Percentiles rank a stretch among this genome's conserved stretches.
Evolutionary conservation across 106 monocot genomes (phyloP).

Genomic region (Platanthera zijinensis): DNA sequence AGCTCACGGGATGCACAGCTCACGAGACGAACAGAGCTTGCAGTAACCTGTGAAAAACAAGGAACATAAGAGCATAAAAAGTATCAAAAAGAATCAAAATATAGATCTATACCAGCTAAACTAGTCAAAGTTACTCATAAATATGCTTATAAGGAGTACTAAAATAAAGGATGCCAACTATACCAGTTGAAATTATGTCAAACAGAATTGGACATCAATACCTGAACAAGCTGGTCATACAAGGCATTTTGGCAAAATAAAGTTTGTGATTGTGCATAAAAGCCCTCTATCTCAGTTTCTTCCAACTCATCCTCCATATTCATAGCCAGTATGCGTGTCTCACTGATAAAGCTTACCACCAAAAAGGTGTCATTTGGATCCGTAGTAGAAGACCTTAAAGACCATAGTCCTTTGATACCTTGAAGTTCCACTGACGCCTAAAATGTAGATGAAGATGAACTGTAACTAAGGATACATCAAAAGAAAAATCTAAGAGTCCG

Average conservation of each 20-base stretch:
- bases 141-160: background rate
- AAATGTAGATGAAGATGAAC: background rate
- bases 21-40: constrained; percentile 71
- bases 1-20: constrained; percentile 73
- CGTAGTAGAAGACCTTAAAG: constrained; percentile 60
- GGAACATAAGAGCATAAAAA: background rate
- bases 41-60: constrained; percentile 57
- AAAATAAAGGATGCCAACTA: constrained; percentile 8
- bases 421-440: constrained; percentile 97
- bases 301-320: constrained; percentile 96
- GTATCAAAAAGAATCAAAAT: background rate
- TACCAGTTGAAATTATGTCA: background rate
- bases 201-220: constrained; percentile 8
- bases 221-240: constrained; percentile 87
- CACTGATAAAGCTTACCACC: constrained; percentile 95
- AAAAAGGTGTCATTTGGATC: constrained; percentile 90
- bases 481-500: background rate
- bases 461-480: constrained; percentile 4
- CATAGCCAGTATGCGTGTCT: constrained; percentile 95
- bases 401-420: constrained; percentile 99
- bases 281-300: constrained; percentile 99
- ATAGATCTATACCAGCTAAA: background rate
- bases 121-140: background rate
- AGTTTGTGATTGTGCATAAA: constrained; percentile 78
- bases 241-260: constrained; percentile 92